Conservation (phyloP, 2,329 filamentous ascomycete genomes). For the Septoria petroselini region DNA sequence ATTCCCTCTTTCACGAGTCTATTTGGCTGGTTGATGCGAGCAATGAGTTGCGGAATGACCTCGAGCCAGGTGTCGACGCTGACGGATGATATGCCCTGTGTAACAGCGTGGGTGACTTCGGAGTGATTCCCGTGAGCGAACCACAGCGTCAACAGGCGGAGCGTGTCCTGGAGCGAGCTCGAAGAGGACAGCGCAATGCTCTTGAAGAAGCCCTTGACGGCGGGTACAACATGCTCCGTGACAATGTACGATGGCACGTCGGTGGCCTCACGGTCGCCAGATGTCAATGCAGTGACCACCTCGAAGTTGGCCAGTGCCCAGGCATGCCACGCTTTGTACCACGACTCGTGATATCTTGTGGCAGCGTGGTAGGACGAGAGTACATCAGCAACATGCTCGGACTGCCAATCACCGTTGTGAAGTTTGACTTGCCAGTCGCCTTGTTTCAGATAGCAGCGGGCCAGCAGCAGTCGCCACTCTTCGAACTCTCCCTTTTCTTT, state of each 20-base stretch:
- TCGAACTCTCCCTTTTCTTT: constrained; percentile 47
- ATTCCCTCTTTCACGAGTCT: constrained; percentile 82
- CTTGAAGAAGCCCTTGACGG: constrained; percentile 93
- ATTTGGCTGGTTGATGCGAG: constrained; percentile 95
- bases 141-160: constrained; percentile 90
- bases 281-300: constrained; percentile 79
- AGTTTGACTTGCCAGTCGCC: constrained; percentile 92
- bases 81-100: constrained; percentile 84
- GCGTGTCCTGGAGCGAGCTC: constrained; percentile 91
- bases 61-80: constrained; percentile 98
- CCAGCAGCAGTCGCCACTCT: constrained; percentile 68
- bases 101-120: constrained; percentile 85
- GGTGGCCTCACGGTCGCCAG: constrained; percentile 59
- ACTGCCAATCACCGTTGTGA: constrained; percentile 84
- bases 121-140: constrained; percentile 86
- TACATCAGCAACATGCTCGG: constrained; percentile 81
- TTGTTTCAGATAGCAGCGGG: constrained; percentile 93
- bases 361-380: constrained; percentile 87
- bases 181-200: constrained; percentile 89
- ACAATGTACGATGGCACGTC: constrained; percentile 65
- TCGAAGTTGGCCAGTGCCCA: constrained; percentile 99
- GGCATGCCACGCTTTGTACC: constrained; percentile 99
- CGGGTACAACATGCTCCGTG: constrained; percentile 86
- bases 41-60: constrained; percentile 95
- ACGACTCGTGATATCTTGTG: constrained; percentile 88